Base-by-base conservation (phyloP, 2,329 filamentous ascomycete genomes). In the Aspergillus piperis region DNA sequence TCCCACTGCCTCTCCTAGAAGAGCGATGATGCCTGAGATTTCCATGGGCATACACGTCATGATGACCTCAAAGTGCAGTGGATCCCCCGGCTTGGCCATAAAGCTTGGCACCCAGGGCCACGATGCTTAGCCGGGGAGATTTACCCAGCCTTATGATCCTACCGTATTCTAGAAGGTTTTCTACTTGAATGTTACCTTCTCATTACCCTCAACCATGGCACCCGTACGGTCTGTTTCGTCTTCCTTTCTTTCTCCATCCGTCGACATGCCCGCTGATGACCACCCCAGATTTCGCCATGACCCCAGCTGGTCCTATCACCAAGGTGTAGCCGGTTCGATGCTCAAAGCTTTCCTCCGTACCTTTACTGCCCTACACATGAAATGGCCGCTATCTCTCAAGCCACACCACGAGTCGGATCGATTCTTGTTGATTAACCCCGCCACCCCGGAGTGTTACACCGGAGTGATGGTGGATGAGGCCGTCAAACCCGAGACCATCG, bases 271-370 rank as follows among this genome's bases (percentile, higher is more conserved):
- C 3, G 32, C 49, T 36, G 19, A 39, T 13, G 3, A 25, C 10
- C 27, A 53, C 50, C 6, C 38, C 23, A 54, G 52, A 27, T 27
- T 54, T 23, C 62, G 62, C 7, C 64, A 63, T 23, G 60, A 63
- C 17, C 62, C 30, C 13, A 57, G 54, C 25, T 66, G 64, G 64
- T 59, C 62, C 7, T 62, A 60, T 13, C 59, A 62, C 13, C 64
- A 64, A 54, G 64, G 62, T 0, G 11, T 65, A 7, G 30, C 36
- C 8, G 61, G 57, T 32, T 44, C 39, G 6, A 5, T 60, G 10
- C 30, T 65, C 3, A 66, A 63, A 19, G 42, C 52, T 0, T 58
- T 42, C 10, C 50, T 66, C 17, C 59, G 59, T 11, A 49, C 44
- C n/a, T 64, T 63, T 51, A 44, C 57, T 1, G 52, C 52, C 2